Conservation (phyloP, 352 stramenopile genomes). For the Globisporangium parvum region DNA sequence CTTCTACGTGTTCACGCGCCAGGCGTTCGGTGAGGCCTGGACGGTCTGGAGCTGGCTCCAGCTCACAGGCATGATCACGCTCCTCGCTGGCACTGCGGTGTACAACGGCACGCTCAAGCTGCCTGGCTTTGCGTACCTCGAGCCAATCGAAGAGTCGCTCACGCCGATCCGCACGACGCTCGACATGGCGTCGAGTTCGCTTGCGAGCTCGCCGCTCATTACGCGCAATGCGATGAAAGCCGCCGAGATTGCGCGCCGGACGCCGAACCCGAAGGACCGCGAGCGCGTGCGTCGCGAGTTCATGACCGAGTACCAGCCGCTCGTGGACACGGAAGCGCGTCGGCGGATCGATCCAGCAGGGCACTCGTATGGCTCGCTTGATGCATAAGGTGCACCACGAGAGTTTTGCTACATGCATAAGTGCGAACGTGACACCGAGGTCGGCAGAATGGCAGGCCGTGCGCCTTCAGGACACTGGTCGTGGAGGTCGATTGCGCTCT, state of each 20-base stretch:
- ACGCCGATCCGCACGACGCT: slow-evolving; percentile 68
- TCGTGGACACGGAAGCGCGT: slow-evolving; percentile 46
- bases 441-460: not conserved
- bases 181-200: slow-evolving; percentile 41
- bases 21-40: slow-evolving; percentile 92
- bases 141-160: slow-evolving; percentile 54
- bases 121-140: slow-evolving; percentile 71
- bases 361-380: slow-evolving; percentile 76
- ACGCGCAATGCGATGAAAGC: slow-evolving; percentile 81
- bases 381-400: slow-evolving; percentile 28
- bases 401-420: slow-evolving; percentile 1
- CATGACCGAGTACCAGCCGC: slow-evolving; percentile 83
- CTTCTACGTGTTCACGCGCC: slow-evolving; percentile 92
- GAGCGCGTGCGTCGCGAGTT: slow-evolving; percentile 80
- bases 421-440: not conserved
- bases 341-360: slow-evolving; percentile 69
- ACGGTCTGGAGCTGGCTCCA: slow-evolving; percentile 94
- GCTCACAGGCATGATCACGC: slow-evolving; percentile 88
- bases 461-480: too few species aligned
- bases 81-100: slow-evolving; percentile 94
- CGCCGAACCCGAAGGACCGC: slow-evolving; percentile 71
- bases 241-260: slow-evolving; percentile 70
- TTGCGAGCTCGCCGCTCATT: slow-evolving; percentile 73
- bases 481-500: too few species aligned
- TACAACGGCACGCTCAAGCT: slow-evolving; percentile 93